These are phyloP conservation scores for Botryotinia globosa DNA, from an alignment of 2,329 filamentous ascomycete species.

Conservation along the genomic window DNA sequence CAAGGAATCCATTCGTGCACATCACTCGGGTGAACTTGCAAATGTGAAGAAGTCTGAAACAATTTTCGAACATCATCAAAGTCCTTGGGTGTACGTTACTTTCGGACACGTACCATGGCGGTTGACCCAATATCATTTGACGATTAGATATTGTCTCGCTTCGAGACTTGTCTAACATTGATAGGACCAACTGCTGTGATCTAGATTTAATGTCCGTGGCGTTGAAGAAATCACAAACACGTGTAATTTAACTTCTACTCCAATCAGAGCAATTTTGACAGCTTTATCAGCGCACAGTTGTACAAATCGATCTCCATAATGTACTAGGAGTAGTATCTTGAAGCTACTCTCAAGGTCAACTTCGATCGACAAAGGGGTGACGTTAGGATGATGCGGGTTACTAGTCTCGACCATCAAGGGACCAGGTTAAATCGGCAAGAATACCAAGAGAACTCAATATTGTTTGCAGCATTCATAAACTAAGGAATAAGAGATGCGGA, in stretches of 20 bases:
- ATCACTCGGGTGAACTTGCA: background rate
- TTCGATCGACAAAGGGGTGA: background rate
- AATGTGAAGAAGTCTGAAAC: background rate
- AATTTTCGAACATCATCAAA: background rate
- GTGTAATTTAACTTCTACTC: conserved; percentile 16
- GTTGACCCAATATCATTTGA: conserved; percentile 11
- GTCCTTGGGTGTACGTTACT: conserved; percentile 7
- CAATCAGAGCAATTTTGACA: conserved; percentile 16
- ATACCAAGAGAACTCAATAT: background rate
- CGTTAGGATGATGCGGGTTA: background rate
- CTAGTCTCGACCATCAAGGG: background rate
- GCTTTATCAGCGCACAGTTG: conserved; percentile 9
- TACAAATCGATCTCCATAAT: conserved; percentile 15
- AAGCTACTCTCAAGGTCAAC: background rate
- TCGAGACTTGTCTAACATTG: conserved; percentile 20
- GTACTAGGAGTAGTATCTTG: background rate
- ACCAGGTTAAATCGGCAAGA: background rate
- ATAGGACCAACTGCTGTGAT: conserved; percentile 17
- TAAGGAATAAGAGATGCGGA: background rate
- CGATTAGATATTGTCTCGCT: conserved; percentile 11
- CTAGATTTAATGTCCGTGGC: conserved; percentile 2
- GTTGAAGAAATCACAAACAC: conserved; percentile 14
- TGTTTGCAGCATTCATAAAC: background rate
- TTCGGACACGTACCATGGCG: conserved; percentile 9
- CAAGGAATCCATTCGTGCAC: background rate